Conservation (phyloP, 2,329 filamentous ascomycete genomes). For the Niveomyces coronatus region DNA sequence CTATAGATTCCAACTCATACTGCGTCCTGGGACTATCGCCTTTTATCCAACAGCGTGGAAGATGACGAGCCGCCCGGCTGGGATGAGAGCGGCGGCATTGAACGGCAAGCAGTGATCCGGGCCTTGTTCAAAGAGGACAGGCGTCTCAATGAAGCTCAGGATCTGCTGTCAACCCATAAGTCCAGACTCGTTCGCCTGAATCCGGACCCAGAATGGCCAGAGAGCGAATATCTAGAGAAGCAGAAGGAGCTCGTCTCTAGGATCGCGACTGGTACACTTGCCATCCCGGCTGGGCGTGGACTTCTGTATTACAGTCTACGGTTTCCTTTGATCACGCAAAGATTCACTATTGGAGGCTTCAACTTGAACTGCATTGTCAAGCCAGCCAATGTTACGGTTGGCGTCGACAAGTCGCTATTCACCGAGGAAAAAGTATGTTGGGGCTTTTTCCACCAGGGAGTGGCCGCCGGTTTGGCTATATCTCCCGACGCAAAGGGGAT, state of each 20-base stretch:
- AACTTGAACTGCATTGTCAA: conserved; percentile 87
- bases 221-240: conserved; percentile 79
- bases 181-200: conserved; percentile 69
- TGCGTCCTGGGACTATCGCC: conserved; percentile 62
- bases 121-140: conserved; percentile 88
- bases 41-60: conserved; percentile 61
- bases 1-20: conserved; percentile 49
- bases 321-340: conserved; percentile 83
- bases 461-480: conserved; percentile 84
- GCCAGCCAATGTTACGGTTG: conserved; percentile 82
- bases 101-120: conserved; percentile 72
- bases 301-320: conserved; percentile 83
- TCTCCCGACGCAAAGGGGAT: conserved; percentile 85
- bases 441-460: conserved; percentile 97
- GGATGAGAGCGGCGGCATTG: conserved; percentile 73
- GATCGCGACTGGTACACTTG: conserved; percentile 77
- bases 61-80: conserved; percentile 49
- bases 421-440: conserved; percentile 96
- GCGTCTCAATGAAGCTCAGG: conserved; percentile 75
- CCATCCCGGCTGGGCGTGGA: conserved; percentile 76
- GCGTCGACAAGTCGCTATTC: conserved; percentile 78
- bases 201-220: conserved; percentile 66
- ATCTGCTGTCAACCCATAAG: conserved; percentile 75
- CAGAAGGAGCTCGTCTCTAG: conserved; percentile 86
- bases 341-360: conserved; percentile 81